phyloP scores from a whole-genome alignment of 179 eudicot genomes.

The Vitellaria paradoxa region DNA sequence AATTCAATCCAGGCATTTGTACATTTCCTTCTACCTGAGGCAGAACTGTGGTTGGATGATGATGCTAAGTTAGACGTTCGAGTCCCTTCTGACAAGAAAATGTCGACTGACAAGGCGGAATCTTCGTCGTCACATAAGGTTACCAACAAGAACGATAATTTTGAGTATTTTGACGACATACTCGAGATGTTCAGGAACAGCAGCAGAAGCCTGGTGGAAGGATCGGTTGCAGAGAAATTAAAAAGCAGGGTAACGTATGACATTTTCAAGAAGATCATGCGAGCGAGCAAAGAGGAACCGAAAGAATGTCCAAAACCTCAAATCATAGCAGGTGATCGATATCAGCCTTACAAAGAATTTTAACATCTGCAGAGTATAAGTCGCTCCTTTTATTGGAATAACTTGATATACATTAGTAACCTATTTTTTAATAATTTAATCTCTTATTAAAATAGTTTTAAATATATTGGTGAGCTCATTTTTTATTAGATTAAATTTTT shows the following conservation, averaged over 20 bases:
- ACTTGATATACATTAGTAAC: too few species aligned
- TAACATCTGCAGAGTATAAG: not conserved
- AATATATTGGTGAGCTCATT: not conserved
- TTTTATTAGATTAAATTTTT: too few species aligned
- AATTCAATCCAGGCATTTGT: conserved; percentile 38
- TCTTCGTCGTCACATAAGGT: not conserved
- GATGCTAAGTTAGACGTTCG: not conserved
- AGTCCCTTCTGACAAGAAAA: too few species aligned
- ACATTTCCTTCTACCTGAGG: conserved; percentile 46
- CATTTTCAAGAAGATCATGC: conserved; percentile 12
- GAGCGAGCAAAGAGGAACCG: conserved; percentile 3
- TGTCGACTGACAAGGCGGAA: too few species aligned
- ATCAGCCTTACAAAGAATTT: not conserved
- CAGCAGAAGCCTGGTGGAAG: conserved; percentile 9
- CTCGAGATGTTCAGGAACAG: conserved; percentile 10
- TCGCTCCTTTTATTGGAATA: too few species aligned
- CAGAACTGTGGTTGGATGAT: conserved; percentile 22
- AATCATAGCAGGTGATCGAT: conserved; percentile 18
- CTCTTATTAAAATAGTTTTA: too few species aligned
- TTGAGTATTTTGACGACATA: conserved; percentile 12
- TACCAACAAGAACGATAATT: too few species aligned
- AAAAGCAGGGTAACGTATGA: conserved; percentile 14
- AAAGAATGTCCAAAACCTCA: conserved; percentile 15
- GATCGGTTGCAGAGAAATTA: conserved; percentile 18
- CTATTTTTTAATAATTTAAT: too few species aligned